phyloP scores from a whole-genome alignment of 257 asterid species.

The Gentiana straminea region DNA sequence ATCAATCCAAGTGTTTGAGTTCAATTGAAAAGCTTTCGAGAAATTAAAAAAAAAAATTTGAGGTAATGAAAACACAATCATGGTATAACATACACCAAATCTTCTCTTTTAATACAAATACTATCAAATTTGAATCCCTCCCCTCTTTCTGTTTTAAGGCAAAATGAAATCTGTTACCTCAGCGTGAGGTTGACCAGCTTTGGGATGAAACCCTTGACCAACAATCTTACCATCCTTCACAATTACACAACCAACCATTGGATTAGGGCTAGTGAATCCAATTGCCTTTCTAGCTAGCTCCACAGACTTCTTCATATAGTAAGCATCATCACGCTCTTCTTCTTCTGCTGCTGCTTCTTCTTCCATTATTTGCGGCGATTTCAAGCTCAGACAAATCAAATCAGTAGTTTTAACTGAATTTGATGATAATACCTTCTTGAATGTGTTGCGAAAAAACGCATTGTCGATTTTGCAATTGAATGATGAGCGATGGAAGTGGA shows the following conservation, averaged over 20 bases:
- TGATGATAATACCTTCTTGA: slow-evolving; percentile 28
- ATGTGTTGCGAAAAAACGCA: slow-evolving; percentile 27
- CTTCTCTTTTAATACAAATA: no score
- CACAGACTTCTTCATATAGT: slow-evolving; percentile 72
- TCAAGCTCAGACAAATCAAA: slow-evolving; percentile 28
- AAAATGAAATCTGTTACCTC: slow-evolving; percentile 37
- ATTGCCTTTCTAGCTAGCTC: slow-evolving; percentile 76
- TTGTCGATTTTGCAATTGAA: slow-evolving; percentile 14
- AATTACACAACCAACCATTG: slow-evolving; percentile 95
- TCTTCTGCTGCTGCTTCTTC: no score
- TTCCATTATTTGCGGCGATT: slow-evolving; percentile 11
- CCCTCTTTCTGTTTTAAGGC: no score
- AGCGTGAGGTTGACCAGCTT: slow-evolving; percentile 98
- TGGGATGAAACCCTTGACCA: slow-evolving; percentile 93
- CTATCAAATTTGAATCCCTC: no score
- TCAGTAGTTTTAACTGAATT: slow-evolving; percentile 1
- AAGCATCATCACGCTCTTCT: slow-evolving; percentile 36
- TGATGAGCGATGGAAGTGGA: slow-evolving; percentile 14
- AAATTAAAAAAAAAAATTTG: no score
- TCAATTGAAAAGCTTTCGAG: no score
- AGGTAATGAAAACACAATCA: no score
- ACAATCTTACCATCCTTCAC: slow-evolving; percentile 73
- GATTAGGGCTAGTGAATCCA: slow-evolving; percentile 88
- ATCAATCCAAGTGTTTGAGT: no score
- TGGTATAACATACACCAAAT: no score